A percentile compares a stretch with the other conserved stretches of the same genome.
These are phyloP conservation scores for Thoreauomyces humboldtii DNA, from an alignment of 192 early-diverging fungal genomes.

Conservation along the genomic window DNA sequence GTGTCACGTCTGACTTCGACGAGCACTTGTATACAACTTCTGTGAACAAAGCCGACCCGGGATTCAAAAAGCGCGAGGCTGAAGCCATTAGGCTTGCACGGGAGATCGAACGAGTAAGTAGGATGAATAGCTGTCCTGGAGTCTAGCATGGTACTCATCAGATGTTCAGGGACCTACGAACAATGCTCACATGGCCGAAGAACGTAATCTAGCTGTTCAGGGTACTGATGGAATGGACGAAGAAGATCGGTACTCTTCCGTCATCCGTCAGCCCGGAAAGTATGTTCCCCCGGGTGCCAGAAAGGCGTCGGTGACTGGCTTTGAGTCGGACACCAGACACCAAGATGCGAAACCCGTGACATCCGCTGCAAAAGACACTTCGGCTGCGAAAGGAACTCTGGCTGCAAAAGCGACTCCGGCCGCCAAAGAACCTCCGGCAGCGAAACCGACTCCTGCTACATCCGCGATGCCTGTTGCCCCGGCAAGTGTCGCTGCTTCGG, in stretches of 20 bases:
- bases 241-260: constrained; percentile 82
- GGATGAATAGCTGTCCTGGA: too few species aligned
- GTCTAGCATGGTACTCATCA: too few species aligned
- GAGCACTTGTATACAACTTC: constrained; percentile 96
- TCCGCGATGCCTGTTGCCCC: too few species aligned
- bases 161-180: constrained; percentile 51
- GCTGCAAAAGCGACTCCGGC: background rate
- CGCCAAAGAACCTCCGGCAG: background rate
- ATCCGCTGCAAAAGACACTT: background rate
- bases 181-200: constrained; percentile 89
- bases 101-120: constrained; percentile 71
- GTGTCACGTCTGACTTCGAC: constrained; percentile 91
- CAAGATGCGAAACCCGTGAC: background rate
- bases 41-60: constrained; percentile 77
- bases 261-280: constrained; percentile 64
- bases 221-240: constrained; percentile 70
- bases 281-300: constrained; percentile 82
- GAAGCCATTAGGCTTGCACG: constrained; percentile 83
- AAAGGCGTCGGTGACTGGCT: background rate
- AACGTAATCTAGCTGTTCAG: constrained; percentile 66
- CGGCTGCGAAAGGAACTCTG: background rate
- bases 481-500: too few species aligned
- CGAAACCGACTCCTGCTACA: too few species aligned
- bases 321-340: too few species aligned
- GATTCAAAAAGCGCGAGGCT: constrained; percentile 83